phyloP scores from a whole-genome alignment of 495 filamentous ascomycete species.

The Podospora australis region DNA sequence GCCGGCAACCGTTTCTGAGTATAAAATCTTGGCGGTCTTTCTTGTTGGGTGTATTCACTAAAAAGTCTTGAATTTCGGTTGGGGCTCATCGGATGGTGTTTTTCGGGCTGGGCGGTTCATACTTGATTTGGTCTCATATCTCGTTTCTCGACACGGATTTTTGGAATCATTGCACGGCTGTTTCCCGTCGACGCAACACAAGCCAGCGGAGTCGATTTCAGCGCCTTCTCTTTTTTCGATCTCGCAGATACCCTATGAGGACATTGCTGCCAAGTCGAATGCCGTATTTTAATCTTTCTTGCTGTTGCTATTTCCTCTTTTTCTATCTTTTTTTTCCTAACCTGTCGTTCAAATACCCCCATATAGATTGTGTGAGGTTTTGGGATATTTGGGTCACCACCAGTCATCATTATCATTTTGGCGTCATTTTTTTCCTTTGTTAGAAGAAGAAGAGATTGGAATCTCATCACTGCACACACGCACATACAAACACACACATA shows the following conservation, averaged over 20 bases:
- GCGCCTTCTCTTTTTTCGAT: slow-evolving; percentile 7
- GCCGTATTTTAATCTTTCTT: slow-evolving; percentile 11
- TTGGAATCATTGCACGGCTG: not conserved
- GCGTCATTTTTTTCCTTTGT: slow-evolving; percentile 1
- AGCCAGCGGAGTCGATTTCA: not conserved
- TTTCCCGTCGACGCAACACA: too few species aligned
- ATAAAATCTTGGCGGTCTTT: slow-evolving; percentile 1
- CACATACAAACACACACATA: not conserved
- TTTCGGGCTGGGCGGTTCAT: slow-evolving; percentile 14
- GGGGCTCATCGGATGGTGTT: slow-evolving; percentile 17
- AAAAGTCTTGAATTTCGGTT: slow-evolving; percentile 9
- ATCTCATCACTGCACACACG: not conserved
- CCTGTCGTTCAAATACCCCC: slow-evolving; percentile 4
- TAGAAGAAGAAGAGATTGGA: slow-evolving; percentile 1
- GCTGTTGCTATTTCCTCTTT: not conserved
- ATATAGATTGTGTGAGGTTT: slow-evolving; percentile 7
- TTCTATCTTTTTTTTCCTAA: slow-evolving; percentile 6
- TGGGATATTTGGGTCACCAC: slow-evolving; percentile 4
- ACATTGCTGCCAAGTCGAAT: slow-evolving; percentile 6
- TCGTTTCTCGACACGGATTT: slow-evolving; percentile 4
- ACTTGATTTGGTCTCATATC: slow-evolving; percentile 12
- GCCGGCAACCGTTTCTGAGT: slow-evolving; percentile 55
- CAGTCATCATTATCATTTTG: not conserved
- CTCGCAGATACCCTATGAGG: slow-evolving; percentile 14
- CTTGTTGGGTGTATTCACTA: not conserved